A percentile compares a stretch with the other conserved stretches of the same genome.
These are phyloP conservation scores for Micractinium sp. DNA, from an alignment of 139 green algal genomes.

Conservation along the genomic window DNA sequence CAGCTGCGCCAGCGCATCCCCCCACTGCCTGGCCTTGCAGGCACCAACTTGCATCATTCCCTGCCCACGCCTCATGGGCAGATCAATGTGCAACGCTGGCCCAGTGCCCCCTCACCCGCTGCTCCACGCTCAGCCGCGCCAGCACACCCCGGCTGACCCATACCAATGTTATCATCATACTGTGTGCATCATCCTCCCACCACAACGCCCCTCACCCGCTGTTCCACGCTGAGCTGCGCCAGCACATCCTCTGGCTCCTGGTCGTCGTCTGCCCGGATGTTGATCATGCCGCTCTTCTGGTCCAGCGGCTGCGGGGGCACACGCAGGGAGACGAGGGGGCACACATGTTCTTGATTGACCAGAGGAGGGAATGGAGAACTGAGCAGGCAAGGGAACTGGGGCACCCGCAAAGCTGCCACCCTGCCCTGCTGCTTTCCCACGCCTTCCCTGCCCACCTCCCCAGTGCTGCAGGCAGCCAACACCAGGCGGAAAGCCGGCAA, in stretches of 20 bases:
- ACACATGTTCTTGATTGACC: too few relatives aligned
- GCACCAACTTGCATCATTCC: too few relatives aligned
- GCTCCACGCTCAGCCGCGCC: background rate
- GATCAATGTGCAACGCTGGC: too few relatives aligned
- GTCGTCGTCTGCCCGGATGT: constrained; percentile 80
- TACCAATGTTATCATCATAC: too few relatives aligned
- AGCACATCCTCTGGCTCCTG: constrained; percentile 68
- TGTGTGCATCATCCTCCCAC: too few relatives aligned
- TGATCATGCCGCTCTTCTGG: constrained; percentile 71
- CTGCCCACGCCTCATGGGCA: too few relatives aligned
- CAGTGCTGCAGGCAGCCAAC: background rate
- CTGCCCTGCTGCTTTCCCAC: too few relatives aligned
- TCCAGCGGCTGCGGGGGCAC: constrained; percentile 50
- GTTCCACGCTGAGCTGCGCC: constrained; percentile 59
- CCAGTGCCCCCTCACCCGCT: background rate
- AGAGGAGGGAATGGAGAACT: too few relatives aligned
- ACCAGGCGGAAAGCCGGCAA: background rate
- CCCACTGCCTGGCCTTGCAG: background rate
- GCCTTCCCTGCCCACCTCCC: too few relatives aligned
- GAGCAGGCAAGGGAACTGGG: too few relatives aligned
- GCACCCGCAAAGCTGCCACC: too few relatives aligned
- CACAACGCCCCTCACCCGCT: constrained; percentile 35
- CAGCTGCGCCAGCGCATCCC: background rate
- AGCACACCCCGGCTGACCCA: background rate
- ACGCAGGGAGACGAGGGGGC: background rate